Base-by-base conservation (phyloP, 805 yeast species). In the Candida vaughaniae region DNA sequence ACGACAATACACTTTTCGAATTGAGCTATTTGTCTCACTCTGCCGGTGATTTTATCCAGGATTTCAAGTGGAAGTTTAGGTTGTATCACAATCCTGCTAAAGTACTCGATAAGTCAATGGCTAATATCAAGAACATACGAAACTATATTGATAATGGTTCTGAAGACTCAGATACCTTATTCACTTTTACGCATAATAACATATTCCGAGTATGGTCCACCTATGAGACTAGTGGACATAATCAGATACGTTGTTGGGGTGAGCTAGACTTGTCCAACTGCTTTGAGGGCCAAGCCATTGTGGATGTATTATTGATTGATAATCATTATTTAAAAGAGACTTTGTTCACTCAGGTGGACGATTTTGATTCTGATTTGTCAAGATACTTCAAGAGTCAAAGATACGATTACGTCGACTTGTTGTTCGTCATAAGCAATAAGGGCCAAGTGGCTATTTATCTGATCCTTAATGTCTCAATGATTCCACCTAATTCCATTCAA, bases 121-220 rank as follows among this genome's bases (percentile, higher is more conserved):
- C 63, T 20, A 59, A 59, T 42, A 63, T 62, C 38, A 58, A 58
- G 39, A 58, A 64, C 41, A 55, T 64, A 36, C 42, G 66, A 14
- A 54, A 60, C 14, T 58, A 55, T 45, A 50, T 64, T 35, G 55
- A 64, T 32, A 33, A 53, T 52, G 18, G 30, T 12, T 37, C 59
- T 49, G 46, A 63, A 5, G 59, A 61, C 4, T 64, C 63, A 22
- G 65, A 60, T 37, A 48, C 63, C 8, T 60, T 89, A 5, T 88
- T 82, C 53, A 78, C 95, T 0, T 48, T 81, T n/a, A 64, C 83
- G 19, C 61, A 71, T 12, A 88, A 84, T 48, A 61, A 71, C 5
- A 66, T 70, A 8, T 51, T 90, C 29, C 66, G 88, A 19, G 72
- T 84, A 0, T 88, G 90, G 86, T 74, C 84, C 0, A 74, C 82